Base-by-base conservation (phyloP, 2,329 filamentous ascomycete genomes). In the Clonostachys rosea region DNA sequence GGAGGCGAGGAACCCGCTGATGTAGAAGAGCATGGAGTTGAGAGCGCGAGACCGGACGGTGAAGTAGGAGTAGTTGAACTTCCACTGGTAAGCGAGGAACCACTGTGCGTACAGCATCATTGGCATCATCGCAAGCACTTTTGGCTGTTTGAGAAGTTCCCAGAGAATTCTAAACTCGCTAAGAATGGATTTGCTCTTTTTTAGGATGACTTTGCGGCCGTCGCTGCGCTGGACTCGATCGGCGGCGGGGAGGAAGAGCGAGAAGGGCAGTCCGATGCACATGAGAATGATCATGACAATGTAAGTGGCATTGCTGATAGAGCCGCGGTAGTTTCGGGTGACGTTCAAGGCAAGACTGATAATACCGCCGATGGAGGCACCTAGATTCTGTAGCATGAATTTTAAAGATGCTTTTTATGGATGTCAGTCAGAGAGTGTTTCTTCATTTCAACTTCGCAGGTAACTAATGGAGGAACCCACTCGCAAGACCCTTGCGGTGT, bases 331-430 rank as follows among this genome's bases (percentile, higher is more conserved):
- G 47, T 55, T 54, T 6, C 44, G 49, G 11, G 51, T 44, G 44
- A 52, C 49, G 17, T 75, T 75, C 14, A 75, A 58, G 3, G 57
- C 71, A 11, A 75, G 62, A 0, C 71, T 66, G 36, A 75, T 73
- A 2, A 67, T 65, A 16, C 42, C 42, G 14, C 42, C 42, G 14
- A 43, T 43, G 4, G 42, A 43, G 14, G 42, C 42, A 13, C 42
- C 42, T n/a, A 43, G 42, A 33, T 43, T 43, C 42, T 43, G 42
- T 6, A 43, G 33, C 42, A 43, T 43, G 16, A 43, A 43, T 34
- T 43, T 43, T 6, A 43, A 16, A n/a, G 42, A 20, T 14, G 42
- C 42, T 43, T 12, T 9, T 3, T 2, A 10, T 10, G 33, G 10
- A 18, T 16, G 11, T 40, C 39, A n/a, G 16, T 20, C 4, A 24